Percentiles rank a stretch among this genome's conserved stretches.
Conservation (phyloP, 495 filamentous ascomycete species). For the Neurospora tetrasperma region DNA sequence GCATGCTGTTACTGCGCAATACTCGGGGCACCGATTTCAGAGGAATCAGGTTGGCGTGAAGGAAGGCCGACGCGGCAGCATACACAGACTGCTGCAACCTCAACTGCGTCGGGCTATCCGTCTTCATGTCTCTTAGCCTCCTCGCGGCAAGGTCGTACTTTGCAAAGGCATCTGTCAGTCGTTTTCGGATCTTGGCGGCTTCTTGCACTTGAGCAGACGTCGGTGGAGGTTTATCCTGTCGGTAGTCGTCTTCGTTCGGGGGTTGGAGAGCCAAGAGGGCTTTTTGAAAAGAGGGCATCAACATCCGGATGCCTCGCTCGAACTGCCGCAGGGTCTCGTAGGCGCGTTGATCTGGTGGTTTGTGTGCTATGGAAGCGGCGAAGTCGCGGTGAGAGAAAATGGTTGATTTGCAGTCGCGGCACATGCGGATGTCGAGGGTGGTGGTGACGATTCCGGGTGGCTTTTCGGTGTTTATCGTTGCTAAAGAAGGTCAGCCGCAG, state of each 20-base stretch:
- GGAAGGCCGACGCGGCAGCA: constrained; percentile 69
- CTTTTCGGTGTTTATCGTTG: constrained; percentile 50
- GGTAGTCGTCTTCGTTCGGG: constrained; percentile 35
- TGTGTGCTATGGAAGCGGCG: constrained; percentile 51
- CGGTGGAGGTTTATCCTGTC: constrained; percentile 49
- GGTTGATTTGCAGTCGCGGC: constrained; percentile 75
- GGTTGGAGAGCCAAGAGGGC: constrained; percentile 48
- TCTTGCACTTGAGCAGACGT: constrained; percentile 68
- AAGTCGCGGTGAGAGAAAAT: constrained; percentile 84
- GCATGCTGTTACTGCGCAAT: constrained; percentile 51
- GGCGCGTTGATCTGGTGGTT: constrained; percentile 65
- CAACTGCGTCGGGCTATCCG: constrained; percentile 58
- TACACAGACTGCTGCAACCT: constrained; percentile 78
- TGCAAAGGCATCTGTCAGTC: constrained; percentile 79
- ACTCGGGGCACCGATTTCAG: constrained; percentile 78
- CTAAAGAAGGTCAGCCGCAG: constrained; percentile 21
- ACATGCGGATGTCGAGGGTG: constrained; percentile 76
- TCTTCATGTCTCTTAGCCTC: constrained; percentile 69
- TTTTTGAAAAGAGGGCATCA: constrained; percentile 81
- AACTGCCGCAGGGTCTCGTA: constrained; percentile 88
- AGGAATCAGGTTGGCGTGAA: constrained; percentile 87
- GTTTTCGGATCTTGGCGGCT: constrained; percentile 81
- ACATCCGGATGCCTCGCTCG: constrained; percentile 72
- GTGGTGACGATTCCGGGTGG: constrained; percentile 16
- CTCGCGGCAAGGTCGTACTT: constrained; percentile 83